Base-by-base conservation (phyloP, 139 green algal species). In the Pycnococcus provasolii region DNA sequence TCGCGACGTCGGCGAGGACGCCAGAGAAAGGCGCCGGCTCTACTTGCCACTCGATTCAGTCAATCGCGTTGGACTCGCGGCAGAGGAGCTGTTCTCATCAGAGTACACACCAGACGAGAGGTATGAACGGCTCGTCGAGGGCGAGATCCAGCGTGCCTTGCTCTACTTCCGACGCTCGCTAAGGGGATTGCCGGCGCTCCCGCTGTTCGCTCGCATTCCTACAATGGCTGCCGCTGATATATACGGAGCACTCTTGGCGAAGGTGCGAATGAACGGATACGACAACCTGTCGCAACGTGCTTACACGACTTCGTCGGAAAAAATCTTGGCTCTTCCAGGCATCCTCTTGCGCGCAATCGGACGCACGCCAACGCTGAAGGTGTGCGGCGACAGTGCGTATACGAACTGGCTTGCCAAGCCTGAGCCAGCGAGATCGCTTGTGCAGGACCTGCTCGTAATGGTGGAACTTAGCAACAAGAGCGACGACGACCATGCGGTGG, bases 1-100 rank as follows among this genome's bases (percentile, higher is more conserved):
- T 13, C 13, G 58, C 4, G 58, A 64, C 58, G 58, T 64, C n/a
- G 58, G 58, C 42, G 58, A 64, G 37, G 58, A 64, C 42, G 58
- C 58, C 8, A 64, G 15, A 39, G 37, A 26, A 26, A 26, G 58
- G 1, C 37, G 42, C 4, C 7, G 58, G 42, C 42, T 64, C n/a
- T 64, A 64, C 58, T 39, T 64, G 42, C 58, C 58, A 8, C 8
- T 50, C 4, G 58, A 64, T 13, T 26, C 42, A 13, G 8, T 64
- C 6, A 4, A 11, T 4, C 4, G 3, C 13, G 6, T 8, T 4
- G 58, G 58, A 5, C 26, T 64, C 4, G 47, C 58, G 4, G n/a
- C 42, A 37, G n/a, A 48, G 11, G 42, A 64, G 58, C 37, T 64
- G 37, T 15, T 53, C 42, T 41, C 55, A 8, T 9, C 7, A 9